Percentiles rank a stretch among this genome's conserved stretches.
Conservation (phyloP, 148 eudicot genomes). For the Rhododendron williamsianum region DNA sequence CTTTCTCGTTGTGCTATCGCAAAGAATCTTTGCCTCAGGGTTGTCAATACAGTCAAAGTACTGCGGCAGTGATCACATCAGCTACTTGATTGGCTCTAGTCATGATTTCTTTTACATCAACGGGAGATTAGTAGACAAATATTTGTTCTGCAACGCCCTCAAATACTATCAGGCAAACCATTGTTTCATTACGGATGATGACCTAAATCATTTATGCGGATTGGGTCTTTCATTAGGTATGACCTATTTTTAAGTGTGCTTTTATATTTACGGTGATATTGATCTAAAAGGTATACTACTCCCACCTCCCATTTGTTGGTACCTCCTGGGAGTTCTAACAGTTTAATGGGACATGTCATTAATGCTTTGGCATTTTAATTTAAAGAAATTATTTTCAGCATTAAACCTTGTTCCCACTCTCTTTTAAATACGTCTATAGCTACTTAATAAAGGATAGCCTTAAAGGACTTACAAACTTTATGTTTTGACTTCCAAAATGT, state of each 20-base stretch:
- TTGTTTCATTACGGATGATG: constrained; percentile 22
- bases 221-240: constrained; percentile 32
- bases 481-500: neutral
- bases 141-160: constrained; percentile 38
- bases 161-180: constrained; percentile 17
- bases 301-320: neutral
- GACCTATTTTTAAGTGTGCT: neutral
- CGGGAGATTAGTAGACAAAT: constrained; percentile 30
- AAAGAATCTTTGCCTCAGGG: constrained; percentile 25
- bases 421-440: neutral
- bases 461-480: neutral
- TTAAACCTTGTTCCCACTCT: neutral
- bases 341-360: neutral
- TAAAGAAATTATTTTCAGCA: neutral
- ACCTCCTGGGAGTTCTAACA: neutral
- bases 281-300: neutral
- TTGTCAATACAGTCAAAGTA: constrained; percentile 15
- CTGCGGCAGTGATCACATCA: constrained; percentile 36
- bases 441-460: neutral
- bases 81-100: constrained; percentile 25
- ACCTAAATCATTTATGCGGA: constrained; percentile 22
- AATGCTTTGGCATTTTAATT: neutral
- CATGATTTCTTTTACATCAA: constrained; percentile 36
- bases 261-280: neutral
- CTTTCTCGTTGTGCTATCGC: constrained; percentile 35